These are phyloP conservation scores for Micractinium conductrix DNA, from an alignment of 139 green algal species.

Conservation along the genomic window DNA sequence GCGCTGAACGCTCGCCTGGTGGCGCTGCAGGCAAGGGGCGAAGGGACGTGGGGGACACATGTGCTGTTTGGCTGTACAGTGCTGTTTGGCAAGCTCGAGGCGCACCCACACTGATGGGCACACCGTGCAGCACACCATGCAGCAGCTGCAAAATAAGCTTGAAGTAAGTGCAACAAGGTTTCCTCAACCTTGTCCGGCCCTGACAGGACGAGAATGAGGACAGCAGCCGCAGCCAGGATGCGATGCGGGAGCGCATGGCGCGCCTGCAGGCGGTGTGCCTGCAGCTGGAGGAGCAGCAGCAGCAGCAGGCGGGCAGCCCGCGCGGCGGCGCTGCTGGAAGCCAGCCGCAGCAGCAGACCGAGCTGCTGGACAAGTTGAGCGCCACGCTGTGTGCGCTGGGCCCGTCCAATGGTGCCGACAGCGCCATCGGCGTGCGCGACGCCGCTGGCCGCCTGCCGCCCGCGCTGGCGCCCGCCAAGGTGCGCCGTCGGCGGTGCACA, in stretches of 20 bases:
- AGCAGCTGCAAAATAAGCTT: too few species aligned
- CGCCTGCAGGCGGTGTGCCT: constrained; percentile 6
- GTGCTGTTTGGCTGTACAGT: background rate
- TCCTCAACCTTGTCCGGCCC: too few species aligned
- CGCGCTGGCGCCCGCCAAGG: background rate
- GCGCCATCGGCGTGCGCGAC: too few species aligned
- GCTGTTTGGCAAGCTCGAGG: background rate
- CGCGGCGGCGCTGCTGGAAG: background rate
- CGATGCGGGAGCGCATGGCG: background rate
- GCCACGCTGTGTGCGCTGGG: constrained; percentile 4
- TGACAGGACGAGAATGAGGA: constrained; percentile 5
- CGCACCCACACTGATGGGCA: too few species aligned
- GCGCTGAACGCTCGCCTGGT: background rate
- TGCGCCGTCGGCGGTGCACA: background rate
- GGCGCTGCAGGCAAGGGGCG: background rate
- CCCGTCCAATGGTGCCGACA: background rate
- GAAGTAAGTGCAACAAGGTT: too few species aligned
- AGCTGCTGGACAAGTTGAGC: background rate
- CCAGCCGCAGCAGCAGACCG: background rate
- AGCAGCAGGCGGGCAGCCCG: background rate
- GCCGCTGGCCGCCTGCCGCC: too few species aligned
- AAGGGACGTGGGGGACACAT: background rate
- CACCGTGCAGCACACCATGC: too few species aligned
- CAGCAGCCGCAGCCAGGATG: background rate
- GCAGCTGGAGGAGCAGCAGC: background rate